phyloP scores from a whole-genome alignment of 495 filamentous ascomycete species.

The Trichocladium antarcticum region DNA sequence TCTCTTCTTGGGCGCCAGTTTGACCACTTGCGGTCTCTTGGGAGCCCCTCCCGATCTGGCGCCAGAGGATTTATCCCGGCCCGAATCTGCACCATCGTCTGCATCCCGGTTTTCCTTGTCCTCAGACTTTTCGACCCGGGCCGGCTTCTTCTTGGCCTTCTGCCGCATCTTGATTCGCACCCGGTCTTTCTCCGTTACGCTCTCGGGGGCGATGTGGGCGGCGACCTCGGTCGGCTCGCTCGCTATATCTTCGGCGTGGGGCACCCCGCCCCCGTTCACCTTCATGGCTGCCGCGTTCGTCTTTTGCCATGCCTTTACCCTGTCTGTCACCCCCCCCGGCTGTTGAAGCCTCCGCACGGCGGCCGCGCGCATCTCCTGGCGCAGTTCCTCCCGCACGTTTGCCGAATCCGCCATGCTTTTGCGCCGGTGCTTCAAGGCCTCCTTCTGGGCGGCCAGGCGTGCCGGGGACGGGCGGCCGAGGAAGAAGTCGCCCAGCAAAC shows the following conservation, averaged over 20 bases:
- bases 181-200: slow-evolving; percentile 41
- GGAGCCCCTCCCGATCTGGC: slow-evolving; percentile 5
- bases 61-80: slow-evolving; percentile 19
- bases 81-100: slow-evolving; percentile 17
- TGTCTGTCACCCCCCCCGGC: slow-evolving; percentile 48
- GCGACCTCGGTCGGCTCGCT: slow-evolving; percentile 37
- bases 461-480: slow-evolving; percentile 41
- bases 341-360: slow-evolving; percentile 37
- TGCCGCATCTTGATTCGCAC: slow-evolving; percentile 37
- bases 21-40: slow-evolving; percentile 11
- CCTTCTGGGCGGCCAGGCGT: slow-evolving; percentile 32
- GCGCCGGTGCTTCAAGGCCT: slow-evolving; percentile 30
- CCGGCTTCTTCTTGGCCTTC: slow-evolving; percentile 26
- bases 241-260: slow-evolving; percentile 29
- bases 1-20: slow-evolving; percentile 52
- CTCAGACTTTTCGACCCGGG: slow-evolving; percentile 16
- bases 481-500: slow-evolving; percentile 43
- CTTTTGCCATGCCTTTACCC: slow-evolving; percentile 71
- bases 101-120: slow-evolving; percentile 18
- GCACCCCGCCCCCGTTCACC: slow-evolving; percentile 22
- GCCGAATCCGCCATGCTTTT: slow-evolving; percentile 34
- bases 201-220: slow-evolving; percentile 34
- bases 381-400: slow-evolving; percentile 29
- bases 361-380: slow-evolving; percentile 41
- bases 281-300: slow-evolving; percentile 46